Evolutionary conservation across 1,284 basidiomycete genomes (phyloP).

Genomic region (Fistulinella cinereoalba): DNA sequence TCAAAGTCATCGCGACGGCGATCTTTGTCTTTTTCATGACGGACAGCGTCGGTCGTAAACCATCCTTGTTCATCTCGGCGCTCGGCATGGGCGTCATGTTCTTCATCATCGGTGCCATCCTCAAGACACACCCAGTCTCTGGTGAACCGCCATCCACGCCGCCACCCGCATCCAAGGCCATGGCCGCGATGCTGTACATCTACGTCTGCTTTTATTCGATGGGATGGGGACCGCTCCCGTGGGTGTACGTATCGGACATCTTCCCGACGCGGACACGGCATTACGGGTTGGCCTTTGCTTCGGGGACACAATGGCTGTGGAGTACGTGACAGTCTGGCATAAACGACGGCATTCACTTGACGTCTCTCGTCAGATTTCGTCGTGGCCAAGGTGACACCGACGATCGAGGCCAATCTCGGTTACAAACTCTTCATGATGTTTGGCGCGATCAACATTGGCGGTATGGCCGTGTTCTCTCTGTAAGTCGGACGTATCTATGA

Average conservation of each 20-base stretch:
- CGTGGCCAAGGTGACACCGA: constrained; percentile 68
- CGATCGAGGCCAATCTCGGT: constrained; percentile 56
- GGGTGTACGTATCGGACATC: constrained; percentile 79
- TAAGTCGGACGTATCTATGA: constrained; percentile 17
- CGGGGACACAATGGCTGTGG: constrained; percentile 76
- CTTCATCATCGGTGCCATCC: constrained; percentile 69
- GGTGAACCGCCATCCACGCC: constrained; percentile 32
- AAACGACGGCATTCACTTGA: not conserved
- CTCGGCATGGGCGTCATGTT: constrained; percentile 57
- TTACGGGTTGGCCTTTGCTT: constrained; percentile 70
- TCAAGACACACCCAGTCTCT: constrained; percentile 68
- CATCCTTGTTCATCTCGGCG: constrained; percentile 63
- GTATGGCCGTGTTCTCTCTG: constrained; percentile 47
- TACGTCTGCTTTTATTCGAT: constrained; percentile 76
- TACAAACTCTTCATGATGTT: constrained; percentile 74
- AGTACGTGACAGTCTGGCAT: constrained; percentile 43
- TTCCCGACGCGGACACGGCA: constrained; percentile 81
- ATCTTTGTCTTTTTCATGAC: constrained; percentile 61
- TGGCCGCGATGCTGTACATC: constrained; percentile 76
- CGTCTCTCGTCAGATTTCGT: constrained; percentile 55
- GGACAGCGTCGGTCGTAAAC: constrained; percentile 54
- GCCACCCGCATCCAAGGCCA: constrained; percentile 55
- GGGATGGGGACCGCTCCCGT: constrained; percentile 60
- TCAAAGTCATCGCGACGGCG: constrained; percentile 70
- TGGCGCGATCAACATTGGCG: constrained; percentile 57